A percentile compares a stretch with the other conserved stretches of the same genome.
Evolutionary conservation across 176 grass and related monocot species (phyloP).

Genomic region (Oryza glumipatula): DNA sequence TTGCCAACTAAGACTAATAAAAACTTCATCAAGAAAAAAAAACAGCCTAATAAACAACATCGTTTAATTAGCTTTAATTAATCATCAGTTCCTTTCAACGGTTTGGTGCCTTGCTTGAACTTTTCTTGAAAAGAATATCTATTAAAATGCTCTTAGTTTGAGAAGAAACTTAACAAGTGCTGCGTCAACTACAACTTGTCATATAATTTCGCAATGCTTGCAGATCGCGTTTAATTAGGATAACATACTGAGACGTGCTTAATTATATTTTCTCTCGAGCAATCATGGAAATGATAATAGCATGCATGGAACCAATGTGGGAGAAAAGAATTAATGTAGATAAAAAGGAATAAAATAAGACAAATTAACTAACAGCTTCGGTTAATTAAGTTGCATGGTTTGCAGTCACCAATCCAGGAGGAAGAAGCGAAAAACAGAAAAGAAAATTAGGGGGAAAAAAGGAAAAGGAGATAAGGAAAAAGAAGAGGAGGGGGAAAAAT

Average conservation of each 20-base stretch:
- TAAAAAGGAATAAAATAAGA: neutral
- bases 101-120: neutral
- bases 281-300: neutral
- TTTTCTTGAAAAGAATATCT: neutral
- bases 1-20: conserved; percentile 28
- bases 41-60: conserved; percentile 26
- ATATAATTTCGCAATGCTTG: neutral
- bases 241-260: neutral
- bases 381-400: neutral
- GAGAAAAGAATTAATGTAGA: neutral
- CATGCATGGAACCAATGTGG: neutral
- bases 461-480: neutral
- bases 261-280: neutral
- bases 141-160: neutral
- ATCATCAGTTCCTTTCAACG: neutral
- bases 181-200: neutral
- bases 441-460: neutral
- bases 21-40: neutral
- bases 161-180: conserved; percentile 16
- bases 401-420: neutral
- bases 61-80: too few relatives aligned
- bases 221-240: neutral
- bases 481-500: neutral
- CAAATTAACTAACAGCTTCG: neutral
- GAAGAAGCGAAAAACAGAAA: neutral